Evolutionary conservation across 331 rosid species (phyloP).

Genomic region (Saraca asoca): DNA sequence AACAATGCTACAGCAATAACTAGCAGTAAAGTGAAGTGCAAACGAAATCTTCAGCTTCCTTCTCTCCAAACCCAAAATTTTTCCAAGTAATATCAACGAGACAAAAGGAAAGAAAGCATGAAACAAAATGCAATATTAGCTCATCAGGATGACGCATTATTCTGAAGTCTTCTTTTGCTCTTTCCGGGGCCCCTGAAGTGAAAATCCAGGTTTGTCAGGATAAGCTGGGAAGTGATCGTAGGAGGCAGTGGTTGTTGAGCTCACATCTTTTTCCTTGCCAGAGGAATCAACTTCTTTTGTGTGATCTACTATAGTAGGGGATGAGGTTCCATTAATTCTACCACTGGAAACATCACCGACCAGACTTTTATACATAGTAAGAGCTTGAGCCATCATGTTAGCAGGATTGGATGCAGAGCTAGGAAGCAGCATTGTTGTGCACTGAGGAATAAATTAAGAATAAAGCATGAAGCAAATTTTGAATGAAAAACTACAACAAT

Average conservation of each 20-base stretch:
- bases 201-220: conserved; percentile 45
- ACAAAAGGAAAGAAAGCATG: background rate
- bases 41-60: conserved; percentile 21
- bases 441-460: conserved; percentile 46
- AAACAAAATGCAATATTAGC: conserved; percentile 16
- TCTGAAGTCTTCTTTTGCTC: conserved; percentile 39
- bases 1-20: conserved; percentile 22
- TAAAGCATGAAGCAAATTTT: conserved; percentile 23
- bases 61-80: conserved; percentile 16
- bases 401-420: conserved; percentile 87
- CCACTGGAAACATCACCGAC: conserved; percentile 54
- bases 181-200: conserved; percentile 62
- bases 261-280: conserved; percentile 35
- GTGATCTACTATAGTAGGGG: conserved; percentile 37
- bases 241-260: conserved; percentile 20
- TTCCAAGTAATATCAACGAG: conserved; percentile 23
- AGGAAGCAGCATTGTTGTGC: conserved; percentile 95
- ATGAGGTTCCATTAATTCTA: conserved; percentile 34
- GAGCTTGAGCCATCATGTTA: conserved; percentile 92
- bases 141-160: conserved; percentile 18
- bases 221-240: conserved; percentile 23
- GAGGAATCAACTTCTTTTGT: conserved; percentile 40
- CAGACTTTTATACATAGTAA: conserved; percentile 80
- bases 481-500: conserved; percentile 4
- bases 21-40: background rate